A percentile compares a stretch with the other conserved stretches of the same genome.
These are phyloP conservation scores for Symbiodinium pilosum DNA, from an alignment of 73 alveolate genomes.

Conservation along the genomic window DNA sequence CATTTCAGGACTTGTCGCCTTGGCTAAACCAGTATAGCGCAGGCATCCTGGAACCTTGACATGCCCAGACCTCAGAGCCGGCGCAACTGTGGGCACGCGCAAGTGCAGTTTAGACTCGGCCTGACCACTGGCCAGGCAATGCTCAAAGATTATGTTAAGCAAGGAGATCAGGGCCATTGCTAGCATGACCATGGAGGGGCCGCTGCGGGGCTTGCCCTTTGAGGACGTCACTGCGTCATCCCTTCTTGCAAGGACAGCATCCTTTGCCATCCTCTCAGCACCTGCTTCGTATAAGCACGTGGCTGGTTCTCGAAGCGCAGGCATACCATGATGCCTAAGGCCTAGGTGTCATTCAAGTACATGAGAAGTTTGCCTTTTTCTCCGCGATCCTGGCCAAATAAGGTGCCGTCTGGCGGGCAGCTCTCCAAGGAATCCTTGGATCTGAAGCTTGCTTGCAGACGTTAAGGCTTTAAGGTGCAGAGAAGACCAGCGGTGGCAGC, in stretches of 20 bases:
- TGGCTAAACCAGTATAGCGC: too few relatives aligned
- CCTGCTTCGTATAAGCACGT: not conserved
- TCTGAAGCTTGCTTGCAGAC: not conserved
- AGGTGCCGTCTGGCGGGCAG: not conserved
- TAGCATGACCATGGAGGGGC: not conserved
- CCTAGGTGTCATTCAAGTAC: too few relatives aligned
- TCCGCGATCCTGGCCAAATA: too few relatives aligned
- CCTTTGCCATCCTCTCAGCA: not conserved
- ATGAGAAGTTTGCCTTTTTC: too few relatives aligned
- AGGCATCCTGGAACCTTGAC: constrained; percentile 68
- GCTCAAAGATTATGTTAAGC: constrained; percentile 10
- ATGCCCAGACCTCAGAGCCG: constrained; percentile 7
- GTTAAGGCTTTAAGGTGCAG: too few relatives aligned
- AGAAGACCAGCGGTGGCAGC: too few relatives aligned
- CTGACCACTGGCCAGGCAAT: constrained; percentile 11
- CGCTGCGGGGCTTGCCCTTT: too few relatives aligned
- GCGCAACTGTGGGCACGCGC: not conserved
- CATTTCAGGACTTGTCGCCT: too few relatives aligned
- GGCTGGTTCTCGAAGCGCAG: too few relatives aligned
- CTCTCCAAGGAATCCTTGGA: not conserved
- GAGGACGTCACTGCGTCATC: not conserved
- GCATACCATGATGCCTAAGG: too few relatives aligned
- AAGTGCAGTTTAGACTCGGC: not conserved
- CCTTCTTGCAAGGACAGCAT: not conserved
- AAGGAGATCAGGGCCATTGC: not conserved